A percentile compares a stretch with the other conserved stretches of the same genome.
Conservation (phyloP, 768 basidiomycete species). For the Ramaria sp. region DNA sequence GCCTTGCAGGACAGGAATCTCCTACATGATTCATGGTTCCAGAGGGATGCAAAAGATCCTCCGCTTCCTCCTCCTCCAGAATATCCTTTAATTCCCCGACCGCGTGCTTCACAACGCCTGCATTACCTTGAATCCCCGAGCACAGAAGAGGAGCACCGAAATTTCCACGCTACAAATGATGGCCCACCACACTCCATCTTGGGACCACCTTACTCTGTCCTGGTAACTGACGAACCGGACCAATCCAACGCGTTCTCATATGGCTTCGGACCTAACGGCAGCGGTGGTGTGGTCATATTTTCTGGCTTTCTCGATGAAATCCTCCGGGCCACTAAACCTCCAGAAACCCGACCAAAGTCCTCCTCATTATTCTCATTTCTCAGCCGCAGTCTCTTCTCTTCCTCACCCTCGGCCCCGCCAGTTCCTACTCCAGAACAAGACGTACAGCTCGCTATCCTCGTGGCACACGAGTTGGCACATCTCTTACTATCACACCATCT, state of each 20-base stretch:
- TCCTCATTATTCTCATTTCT: not conserved
- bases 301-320: constrained; percentile 90
- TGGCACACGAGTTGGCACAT: constrained; percentile 92
- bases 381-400: constrained; percentile 9
- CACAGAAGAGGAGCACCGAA: constrained; percentile 31
- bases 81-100: constrained; percentile 76
- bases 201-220: constrained; percentile 82
- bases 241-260: constrained; percentile 89
- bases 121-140: constrained; percentile 39
- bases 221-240: constrained; percentile 81
- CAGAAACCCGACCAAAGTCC: not conserved
- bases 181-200: constrained; percentile 36
- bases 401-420: constrained; percentile 28
- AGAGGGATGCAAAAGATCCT: constrained; percentile 32
- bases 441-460: constrained; percentile 75
- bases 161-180: constrained; percentile 26
- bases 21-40: constrained; percentile 44
- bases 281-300: constrained; percentile 89
- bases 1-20: constrained; percentile 49
- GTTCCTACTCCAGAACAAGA: constrained; percentile 74
- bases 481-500: constrained; percentile 84
- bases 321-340: constrained; percentile 35
- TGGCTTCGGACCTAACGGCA: constrained; percentile 86
- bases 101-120: constrained; percentile 63
- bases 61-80: constrained; percentile 75